Evolutionary conservation across 1,139 yeast genomes (phyloP).

Genomic region (Hansenula lynferdii): DNA sequence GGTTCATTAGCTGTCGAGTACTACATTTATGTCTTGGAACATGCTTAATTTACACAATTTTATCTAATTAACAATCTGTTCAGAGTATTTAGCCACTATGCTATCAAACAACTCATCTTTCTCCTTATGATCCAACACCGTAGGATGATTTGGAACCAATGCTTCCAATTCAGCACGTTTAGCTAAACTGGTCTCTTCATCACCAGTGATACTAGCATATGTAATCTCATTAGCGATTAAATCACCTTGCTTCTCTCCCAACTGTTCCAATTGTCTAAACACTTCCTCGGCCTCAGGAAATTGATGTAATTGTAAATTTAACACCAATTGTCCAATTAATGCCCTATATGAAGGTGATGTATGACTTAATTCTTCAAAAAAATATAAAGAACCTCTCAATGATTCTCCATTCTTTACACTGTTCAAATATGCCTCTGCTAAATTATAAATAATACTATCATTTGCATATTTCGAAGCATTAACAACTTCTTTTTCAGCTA

Average conservation of each 20-base stretch:
- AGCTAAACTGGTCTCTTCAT: constrained; percentile 10
- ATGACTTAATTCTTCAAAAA: constrained; percentile 66
- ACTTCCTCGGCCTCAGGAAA: constrained; percentile 41
- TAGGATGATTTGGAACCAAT: constrained; percentile 44
- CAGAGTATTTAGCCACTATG: constrained; percentile 48
- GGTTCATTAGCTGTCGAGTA: constrained; percentile 48
- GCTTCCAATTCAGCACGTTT: constrained; percentile 36
- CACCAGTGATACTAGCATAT: constrained; percentile 43
- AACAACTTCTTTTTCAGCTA: constrained; percentile 14
- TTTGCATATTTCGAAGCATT: constrained; percentile 39
- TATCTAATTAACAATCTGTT: constrained; percentile 14
- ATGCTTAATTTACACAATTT: too few relatives aligned
- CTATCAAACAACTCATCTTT: constrained; percentile 53
- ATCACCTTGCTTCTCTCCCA: constrained; percentile 37
- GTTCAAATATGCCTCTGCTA: constrained; percentile 64
- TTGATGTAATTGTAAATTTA: constrained; percentile 42
- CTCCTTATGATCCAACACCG: constrained; percentile 44
- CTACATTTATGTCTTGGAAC: constrained; percentile 32
- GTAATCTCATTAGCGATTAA: constrained; percentile 56
- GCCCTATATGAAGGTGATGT: constrained; percentile 42
- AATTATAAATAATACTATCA: constrained; percentile 63
- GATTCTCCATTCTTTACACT: constrained; percentile 51
- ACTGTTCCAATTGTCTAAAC: constrained; percentile 37
- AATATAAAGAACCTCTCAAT: constrained; percentile 60
- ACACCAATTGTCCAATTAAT: constrained; percentile 41